Conservation (phyloP, 345 rosid species). For the Excoecaria agallocha region DNA sequence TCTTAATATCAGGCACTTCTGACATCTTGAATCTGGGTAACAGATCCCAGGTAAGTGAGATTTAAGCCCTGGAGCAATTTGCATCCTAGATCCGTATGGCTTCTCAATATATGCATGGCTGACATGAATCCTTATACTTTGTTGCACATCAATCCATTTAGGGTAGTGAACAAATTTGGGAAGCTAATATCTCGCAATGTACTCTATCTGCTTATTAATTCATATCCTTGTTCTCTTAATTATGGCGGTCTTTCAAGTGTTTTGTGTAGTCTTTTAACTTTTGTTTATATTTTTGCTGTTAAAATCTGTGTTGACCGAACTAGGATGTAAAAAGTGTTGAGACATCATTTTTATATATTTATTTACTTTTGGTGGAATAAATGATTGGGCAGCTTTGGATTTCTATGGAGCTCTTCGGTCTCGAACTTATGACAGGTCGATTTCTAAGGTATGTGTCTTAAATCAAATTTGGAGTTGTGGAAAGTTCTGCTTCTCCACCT, state of each 20-base stretch:
- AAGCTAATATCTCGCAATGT: background rate
- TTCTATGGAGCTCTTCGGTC: constrained; percentile 95
- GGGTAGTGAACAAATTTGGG: background rate
- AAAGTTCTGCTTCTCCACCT: background rate
- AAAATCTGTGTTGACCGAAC: background rate
- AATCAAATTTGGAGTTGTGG: background rate
- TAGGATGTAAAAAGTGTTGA: background rate
- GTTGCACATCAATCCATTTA: background rate
- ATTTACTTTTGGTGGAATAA: constrained; percentile 7
- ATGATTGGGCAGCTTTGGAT: constrained; percentile 65
- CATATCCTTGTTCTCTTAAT: background rate
- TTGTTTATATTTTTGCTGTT: background rate
- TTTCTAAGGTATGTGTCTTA: constrained; percentile 53
- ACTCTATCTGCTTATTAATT: background rate
- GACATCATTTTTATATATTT: background rate
- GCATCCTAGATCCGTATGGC: background rate
- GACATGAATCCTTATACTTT: background rate
- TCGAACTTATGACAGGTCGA: constrained; percentile 80
- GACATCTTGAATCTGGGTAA: background rate
- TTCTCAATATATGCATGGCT: background rate
- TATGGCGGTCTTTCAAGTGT: background rate
- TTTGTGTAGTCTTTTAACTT: background rate
- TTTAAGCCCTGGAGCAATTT: background rate
- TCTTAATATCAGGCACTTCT: too few relatives aligned
- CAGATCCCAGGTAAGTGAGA: background rate